Evolutionary conservation across 805 yeast species (phyloP).

Genomic region (Kuraishia floccosa): DNA sequence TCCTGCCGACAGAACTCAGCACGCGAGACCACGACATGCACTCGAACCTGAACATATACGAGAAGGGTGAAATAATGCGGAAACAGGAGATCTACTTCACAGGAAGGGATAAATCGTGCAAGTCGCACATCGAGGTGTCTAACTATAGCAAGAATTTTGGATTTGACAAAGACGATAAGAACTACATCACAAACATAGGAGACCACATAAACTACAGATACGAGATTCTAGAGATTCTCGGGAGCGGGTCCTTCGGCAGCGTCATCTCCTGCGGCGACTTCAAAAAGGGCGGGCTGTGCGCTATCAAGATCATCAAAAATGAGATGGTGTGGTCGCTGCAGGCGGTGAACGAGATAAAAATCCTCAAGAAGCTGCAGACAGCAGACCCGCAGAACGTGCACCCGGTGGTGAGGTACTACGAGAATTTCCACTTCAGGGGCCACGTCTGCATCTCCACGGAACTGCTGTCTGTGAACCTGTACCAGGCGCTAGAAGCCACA

Average conservation of each 20-base stretch:
- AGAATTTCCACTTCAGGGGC: constrained; percentile 69
- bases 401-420: constrained; percentile 37
- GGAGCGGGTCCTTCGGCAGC: constrained; percentile 77
- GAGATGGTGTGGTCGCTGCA: constrained; percentile 66
- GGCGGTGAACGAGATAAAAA: constrained; percentile 66
- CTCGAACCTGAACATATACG: constrained; percentile 33
- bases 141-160: constrained; percentile 44
- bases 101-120: constrained; percentile 21
- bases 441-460: constrained; percentile 80
- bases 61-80: constrained; percentile 48
- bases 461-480: constrained; percentile 53
- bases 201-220: constrained; percentile 76
- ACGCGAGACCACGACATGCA: constrained; percentile 9
- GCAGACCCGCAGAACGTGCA: constrained; percentile 10
- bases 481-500: constrained; percentile 41
- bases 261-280: constrained; percentile 65
- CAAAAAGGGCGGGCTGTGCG: constrained; percentile 44
- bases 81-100: constrained; percentile 36
- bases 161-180: constrained; percentile 60
- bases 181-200: constrained; percentile 39
- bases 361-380: constrained; percentile 38
- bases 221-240: constrained; percentile 46
- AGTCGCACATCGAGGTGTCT: constrained; percentile 21
- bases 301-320: constrained; percentile 68
- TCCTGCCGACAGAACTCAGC: constrained; percentile 8